These are phyloP conservation scores for Acacia acuminata DNA, from an alignment of 306 rosid genomes.

Conservation along the genomic window DNA sequence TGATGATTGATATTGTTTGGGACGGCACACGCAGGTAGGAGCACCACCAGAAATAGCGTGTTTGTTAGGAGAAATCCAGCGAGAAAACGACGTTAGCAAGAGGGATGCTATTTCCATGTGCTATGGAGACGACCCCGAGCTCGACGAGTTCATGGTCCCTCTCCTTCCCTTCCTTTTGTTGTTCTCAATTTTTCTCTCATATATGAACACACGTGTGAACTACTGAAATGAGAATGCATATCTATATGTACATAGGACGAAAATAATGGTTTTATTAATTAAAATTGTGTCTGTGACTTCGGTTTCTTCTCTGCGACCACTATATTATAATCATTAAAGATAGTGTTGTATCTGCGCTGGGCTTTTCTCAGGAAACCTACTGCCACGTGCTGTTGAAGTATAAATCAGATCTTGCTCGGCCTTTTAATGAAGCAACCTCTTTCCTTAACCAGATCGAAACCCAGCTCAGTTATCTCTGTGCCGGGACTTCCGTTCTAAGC, in stretches of 20 bases:
- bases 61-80: constrained; percentile 78
- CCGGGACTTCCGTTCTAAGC: constrained; percentile 52
- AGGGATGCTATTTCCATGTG: constrained; percentile 75
- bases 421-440: constrained; percentile 89
- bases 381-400: constrained; percentile 79
- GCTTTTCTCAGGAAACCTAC: constrained; percentile 68
- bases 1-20: neutral
- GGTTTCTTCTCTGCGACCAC: neutral
- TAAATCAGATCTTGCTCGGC: constrained; percentile 82
- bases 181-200: constrained; percentile 16
- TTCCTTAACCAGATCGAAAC: constrained; percentile 86
- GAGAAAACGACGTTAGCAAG: constrained; percentile 63
- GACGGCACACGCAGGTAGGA: constrained; percentile 57
- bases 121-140: constrained; percentile 98
- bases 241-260: constrained; percentile 7
- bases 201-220: neutral
- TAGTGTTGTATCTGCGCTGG: neutral
- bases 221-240: too few species aligned
- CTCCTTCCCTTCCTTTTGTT: neutral
- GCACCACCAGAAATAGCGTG: constrained; percentile 90
- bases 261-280: constrained; percentile 24
- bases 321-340: neutral
- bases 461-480: constrained; percentile 79
- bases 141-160: constrained; percentile 96
- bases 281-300: constrained; percentile 21